Evolutionary conservation across 768 basidiomycete genomes (phyloP).

Genomic region (Hygrophoropsis aurantiaca): DNA sequence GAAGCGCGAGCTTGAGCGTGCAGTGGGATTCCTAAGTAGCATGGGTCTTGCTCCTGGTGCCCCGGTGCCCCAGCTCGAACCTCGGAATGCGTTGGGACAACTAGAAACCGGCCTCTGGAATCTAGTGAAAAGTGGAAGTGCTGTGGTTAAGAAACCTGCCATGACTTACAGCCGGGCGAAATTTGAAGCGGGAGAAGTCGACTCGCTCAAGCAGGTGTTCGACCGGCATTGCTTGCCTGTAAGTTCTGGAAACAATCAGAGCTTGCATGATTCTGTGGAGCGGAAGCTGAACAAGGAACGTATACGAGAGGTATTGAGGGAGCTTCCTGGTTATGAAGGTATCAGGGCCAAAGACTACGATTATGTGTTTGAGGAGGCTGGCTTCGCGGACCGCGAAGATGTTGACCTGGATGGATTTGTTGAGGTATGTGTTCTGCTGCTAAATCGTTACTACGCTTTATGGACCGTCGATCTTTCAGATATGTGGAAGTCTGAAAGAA

Average conservation of each 20-base stretch:
- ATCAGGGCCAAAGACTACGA: constrained; percentile 63
- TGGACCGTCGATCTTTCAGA: constrained; percentile 36
- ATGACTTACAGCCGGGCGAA: constrained; percentile 47
- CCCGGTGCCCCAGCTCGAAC: constrained; percentile 19
- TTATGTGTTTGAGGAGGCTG: constrained; percentile 77
- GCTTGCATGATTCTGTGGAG: constrained; percentile 19
- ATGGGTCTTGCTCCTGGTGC: constrained; percentile 80
- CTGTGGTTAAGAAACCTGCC: constrained; percentile 8
- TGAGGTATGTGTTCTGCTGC: constrained; percentile 59
- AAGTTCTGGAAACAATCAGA: neutral
- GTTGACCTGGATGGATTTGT: constrained; percentile 86
- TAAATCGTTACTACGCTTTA: neutral
- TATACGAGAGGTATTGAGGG: constrained; percentile 43
- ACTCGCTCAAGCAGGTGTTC: constrained; percentile 41
- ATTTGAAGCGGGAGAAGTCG: constrained; percentile 54
- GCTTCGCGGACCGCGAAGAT: constrained; percentile 52
- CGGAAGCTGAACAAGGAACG: constrained; percentile 31
- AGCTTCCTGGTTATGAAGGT: constrained; percentile 57
- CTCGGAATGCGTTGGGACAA: neutral
- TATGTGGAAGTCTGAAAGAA: constrained; percentile 74
- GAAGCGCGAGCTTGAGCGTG: constrained; percentile 54
- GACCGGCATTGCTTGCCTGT: constrained; percentile 4
- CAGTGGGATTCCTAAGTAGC: constrained; percentile 67
- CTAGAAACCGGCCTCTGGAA: constrained; percentile 10
- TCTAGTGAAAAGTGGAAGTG: constrained; percentile 13